Conservation (phyloP, 2,329 filamentous ascomycete genomes). For the Botrytis fabae region DNA sequence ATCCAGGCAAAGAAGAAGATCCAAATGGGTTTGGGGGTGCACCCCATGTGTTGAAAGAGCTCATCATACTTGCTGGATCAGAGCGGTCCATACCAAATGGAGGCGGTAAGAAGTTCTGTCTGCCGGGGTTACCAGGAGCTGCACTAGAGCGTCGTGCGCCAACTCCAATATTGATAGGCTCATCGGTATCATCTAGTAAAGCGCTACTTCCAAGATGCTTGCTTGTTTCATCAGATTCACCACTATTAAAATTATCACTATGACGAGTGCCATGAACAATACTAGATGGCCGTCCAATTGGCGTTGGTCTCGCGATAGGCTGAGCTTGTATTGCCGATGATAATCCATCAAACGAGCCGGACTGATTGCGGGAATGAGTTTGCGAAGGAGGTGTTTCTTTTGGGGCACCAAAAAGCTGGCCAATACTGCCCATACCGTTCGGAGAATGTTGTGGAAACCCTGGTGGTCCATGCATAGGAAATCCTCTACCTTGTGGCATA, state of each 20-base stretch:
- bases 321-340: constrained; percentile 56
- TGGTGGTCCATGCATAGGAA: constrained; percentile 49
- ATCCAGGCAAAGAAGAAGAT: constrained; percentile 39
- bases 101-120: constrained; percentile 37
- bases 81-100: constrained; percentile 40
- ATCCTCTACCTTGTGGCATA: constrained; percentile 51
- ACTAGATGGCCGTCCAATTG: constrained; percentile 85
- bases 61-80: constrained; percentile 36
- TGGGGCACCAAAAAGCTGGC: constrained; percentile 43
- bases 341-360: constrained; percentile 64
- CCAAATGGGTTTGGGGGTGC: constrained; percentile 41
- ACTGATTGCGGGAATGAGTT: constrained; percentile 74
- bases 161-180: constrained; percentile 45
- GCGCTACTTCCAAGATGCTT: constrained; percentile 89
- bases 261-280: constrained; percentile 55
- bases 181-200: constrained; percentile 74
- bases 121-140: constrained; percentile 33
- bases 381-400: constrained; percentile 48
- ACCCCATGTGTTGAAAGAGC: constrained; percentile 40
- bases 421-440: constrained; percentile 45
- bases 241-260: constrained; percentile 42
- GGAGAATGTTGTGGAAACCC: constrained; percentile 52
- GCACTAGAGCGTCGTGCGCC: constrained; percentile 41
- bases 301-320: constrained; percentile 78
- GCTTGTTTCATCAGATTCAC: constrained; percentile 69